Conservation (phyloP, 192 early-diverging fungal genomes). For the Rhizoclosmatium globosum region DNA sequence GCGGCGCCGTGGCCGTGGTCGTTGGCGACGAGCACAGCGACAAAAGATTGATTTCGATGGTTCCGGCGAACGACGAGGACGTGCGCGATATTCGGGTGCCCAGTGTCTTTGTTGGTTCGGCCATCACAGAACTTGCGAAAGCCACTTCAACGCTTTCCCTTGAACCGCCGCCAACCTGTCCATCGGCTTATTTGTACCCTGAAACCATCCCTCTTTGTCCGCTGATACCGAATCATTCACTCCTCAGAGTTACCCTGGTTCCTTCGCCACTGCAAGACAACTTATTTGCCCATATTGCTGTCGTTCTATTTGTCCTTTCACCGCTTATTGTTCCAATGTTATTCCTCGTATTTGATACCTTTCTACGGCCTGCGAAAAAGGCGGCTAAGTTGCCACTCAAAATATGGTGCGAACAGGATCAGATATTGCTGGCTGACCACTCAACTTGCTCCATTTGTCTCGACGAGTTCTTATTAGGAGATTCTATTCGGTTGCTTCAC, state of each 20-base stretch:
- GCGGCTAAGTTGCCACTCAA: not conserved
- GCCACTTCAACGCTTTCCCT: no score
- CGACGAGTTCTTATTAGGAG: not conserved
- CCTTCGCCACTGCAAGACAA: not conserved
- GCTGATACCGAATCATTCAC: not conserved
- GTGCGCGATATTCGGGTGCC: not conserved
- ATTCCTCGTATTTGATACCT: not conserved
- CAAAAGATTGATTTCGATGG: not conserved
- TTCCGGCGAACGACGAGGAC: not conserved
- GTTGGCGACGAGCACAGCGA: constrained; percentile 66
- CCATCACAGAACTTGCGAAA: no score
- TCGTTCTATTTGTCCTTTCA: not conserved
- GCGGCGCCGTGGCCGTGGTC: constrained; percentile 85
- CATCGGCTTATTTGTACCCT: no score
- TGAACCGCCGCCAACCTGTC: no score
- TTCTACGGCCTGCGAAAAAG: not conserved
- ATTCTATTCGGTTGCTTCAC: not conserved
- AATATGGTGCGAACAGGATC: not conserved
- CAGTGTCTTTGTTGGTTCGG: not conserved
- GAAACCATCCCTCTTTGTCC: not conserved
- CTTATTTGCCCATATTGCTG: not conserved
- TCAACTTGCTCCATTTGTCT: not conserved
- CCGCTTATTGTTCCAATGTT: not conserved
- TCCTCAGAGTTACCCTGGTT: not conserved
- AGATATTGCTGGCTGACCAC: not conserved